Evolutionary conservation across 2,329 filamentous ascomycete genomes (phyloP).

Genomic region (Aureobasidium musti): DNA sequence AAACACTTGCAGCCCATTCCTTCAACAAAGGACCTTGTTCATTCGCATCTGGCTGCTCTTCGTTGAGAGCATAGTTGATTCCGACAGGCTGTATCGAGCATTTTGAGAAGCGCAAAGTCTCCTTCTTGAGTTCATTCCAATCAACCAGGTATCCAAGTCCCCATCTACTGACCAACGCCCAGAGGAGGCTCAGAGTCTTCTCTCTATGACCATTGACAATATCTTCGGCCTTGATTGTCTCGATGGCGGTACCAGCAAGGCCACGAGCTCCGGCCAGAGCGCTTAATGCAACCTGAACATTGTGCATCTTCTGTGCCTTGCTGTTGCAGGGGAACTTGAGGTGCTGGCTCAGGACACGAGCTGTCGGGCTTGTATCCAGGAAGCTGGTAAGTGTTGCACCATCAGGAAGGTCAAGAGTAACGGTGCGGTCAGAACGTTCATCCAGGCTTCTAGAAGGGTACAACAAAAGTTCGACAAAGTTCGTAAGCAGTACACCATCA

Average conservation of each 20-base stretch:
- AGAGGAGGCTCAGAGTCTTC: constrained; percentile 63
- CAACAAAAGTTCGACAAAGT: constrained; percentile 60
- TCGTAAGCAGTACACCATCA: constrained; percentile 61
- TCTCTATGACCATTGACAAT: constrained; percentile 66
- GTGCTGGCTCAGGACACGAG: constrained; percentile 57
- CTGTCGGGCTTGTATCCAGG: constrained; percentile 36
- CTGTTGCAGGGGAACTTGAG: constrained; percentile 60
- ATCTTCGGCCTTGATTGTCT: constrained; percentile 56
- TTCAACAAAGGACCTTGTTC: constrained; percentile 49
- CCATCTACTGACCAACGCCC: constrained; percentile 60
- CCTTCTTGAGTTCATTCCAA: constrained; percentile 55
- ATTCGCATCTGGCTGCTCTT: constrained; percentile 7
- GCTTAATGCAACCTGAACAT: constrained; percentile 59
- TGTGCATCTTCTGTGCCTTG: constrained; percentile 60
- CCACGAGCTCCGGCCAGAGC: constrained; percentile 47
- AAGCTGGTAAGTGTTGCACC: constrained; percentile 48
- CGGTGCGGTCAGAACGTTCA: constrained; percentile 40
- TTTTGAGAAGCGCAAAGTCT: constrained; percentile 38
- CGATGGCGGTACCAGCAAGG: constrained; percentile 47
- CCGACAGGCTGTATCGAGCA: neutral
- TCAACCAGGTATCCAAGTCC: constrained; percentile 58
- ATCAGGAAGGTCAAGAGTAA: constrained; percentile 51
- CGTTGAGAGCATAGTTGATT: constrained; percentile 15
- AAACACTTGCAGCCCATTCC: constrained; percentile 62
- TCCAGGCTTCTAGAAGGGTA: constrained; percentile 43